Base-by-base conservation (phyloP, 1,139 yeast species). In the Yamadazyma kanchanaburiensis region DNA sequence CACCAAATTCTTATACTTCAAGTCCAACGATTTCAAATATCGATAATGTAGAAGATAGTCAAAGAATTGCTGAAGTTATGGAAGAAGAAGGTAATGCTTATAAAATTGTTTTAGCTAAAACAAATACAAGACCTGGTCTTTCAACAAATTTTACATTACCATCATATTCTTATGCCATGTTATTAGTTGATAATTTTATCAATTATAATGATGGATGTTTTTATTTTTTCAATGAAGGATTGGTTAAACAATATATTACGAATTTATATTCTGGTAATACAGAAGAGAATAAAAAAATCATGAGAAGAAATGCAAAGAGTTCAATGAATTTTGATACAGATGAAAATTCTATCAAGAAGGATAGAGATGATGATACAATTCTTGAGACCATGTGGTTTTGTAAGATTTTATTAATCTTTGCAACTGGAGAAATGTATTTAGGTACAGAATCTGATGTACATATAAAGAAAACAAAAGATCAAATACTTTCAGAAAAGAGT, bases 181-280 rank as follows among this genome's bases (percentile, higher is more conserved):
- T 80, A 10, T 60, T 84, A 34, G 83, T 83, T 11, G 91, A 82
- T 46, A 79, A 86, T 0, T 85, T 85, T 44, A 74, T 84, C 36
- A 79, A 80, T 31, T 85, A 82, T 49, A 80, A 85, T 45, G 91
- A 83, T 49, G 94, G 91, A 1, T 83, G 95, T 45, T 86, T 84
- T 52, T 86, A 86, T 55, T 85, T 85, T 48, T 83, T 85, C 60
- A 86, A 86, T 50, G 89, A 83, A 49, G 94, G 94, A 0, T 50
- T 81, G 18, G 85, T 81, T 17, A 81, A 81, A 48, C 72, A 74
- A 39, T 80, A 77, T 39, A 51, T 82, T 30, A 71, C 76, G 60
- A 70, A 79, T 37, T 63, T 81, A 19, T 83, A 80, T 49, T 55
- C 70, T 3, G 74, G 74, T 6, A 64, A 63, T 21, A 50, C 64